A percentile compares a stretch with the other conserved stretches of the same genome.
These are phyloP conservation scores for Rhizodiscina lignyota DNA, from an alignment of 495 filamentous ascomycete genomes.

Conservation along the genomic window DNA sequence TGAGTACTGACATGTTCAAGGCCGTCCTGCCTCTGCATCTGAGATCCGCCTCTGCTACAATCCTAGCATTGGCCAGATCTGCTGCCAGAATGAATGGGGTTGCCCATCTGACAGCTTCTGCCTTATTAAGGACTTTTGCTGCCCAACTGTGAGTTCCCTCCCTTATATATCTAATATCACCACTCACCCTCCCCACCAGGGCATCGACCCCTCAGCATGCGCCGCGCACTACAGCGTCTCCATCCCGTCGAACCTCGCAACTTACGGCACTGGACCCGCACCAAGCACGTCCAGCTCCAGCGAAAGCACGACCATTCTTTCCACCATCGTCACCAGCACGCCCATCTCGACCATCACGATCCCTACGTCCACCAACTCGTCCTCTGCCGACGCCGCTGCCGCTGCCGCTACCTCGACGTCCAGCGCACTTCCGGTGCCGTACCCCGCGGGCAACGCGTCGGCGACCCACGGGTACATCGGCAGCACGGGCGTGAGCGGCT, in stretches of 20 bases:
- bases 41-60: conserved; percentile 3
- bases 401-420: background rate
- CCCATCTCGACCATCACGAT: background rate
- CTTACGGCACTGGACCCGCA: background rate
- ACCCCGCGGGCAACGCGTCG: too few relatives aligned
- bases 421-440: too few relatives aligned
- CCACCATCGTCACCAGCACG: background rate
- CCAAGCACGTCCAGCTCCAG: background rate
- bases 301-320: background rate
- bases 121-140: background rate
- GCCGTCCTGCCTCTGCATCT: background rate
- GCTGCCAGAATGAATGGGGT: conserved; percentile 3
- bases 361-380: background rate
- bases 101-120: conserved; percentile 1
- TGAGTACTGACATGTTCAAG: background rate
- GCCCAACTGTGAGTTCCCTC: background rate
- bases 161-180: background rate
- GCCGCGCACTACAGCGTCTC: conserved; percentile 3
- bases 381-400: background rate
- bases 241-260: background rate
- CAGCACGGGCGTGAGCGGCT: too few relatives aligned
- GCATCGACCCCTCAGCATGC: conserved; percentile 2
- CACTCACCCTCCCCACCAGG: conserved; percentile 1
- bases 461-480: too few relatives aligned
- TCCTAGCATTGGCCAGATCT: conserved; percentile 3